Percentiles rank a stretch among this genome's conserved stretches.
phyloP scores from a whole-genome alignment of 2,329 filamentous ascomycete species.

The Harringtonia aguacate region DNA sequence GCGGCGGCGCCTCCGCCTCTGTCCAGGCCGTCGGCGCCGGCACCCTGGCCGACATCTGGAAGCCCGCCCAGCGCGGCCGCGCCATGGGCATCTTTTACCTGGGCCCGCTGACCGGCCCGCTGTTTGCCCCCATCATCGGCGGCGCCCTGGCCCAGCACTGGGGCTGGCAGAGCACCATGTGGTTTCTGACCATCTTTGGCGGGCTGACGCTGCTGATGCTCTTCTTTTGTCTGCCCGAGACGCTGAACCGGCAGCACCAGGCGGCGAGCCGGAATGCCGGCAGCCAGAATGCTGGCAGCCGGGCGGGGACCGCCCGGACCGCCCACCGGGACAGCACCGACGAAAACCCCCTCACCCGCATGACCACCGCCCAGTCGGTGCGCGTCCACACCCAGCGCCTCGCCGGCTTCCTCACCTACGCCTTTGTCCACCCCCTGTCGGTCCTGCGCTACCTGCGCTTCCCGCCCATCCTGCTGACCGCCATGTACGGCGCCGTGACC shows the following conservation, averaged over 20 bases:
- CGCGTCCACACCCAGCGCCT: constrained; percentile 43
- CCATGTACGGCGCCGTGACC: constrained; percentile 63
- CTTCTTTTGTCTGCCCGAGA: constrained; percentile 55
- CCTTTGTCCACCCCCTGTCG: constrained; percentile 61
- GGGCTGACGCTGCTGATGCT: constrained; percentile 44
- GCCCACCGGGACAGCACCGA: neutral
- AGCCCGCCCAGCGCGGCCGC: constrained; percentile 56
- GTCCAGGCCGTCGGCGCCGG: constrained; percentile 78
- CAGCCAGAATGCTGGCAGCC: too few species aligned
- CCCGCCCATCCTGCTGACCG: constrained; percentile 61
- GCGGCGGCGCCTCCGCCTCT: constrained; percentile 66
- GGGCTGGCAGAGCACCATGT: constrained; percentile 68
- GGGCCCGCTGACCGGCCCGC: constrained; percentile 63
- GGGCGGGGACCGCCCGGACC: too few species aligned
- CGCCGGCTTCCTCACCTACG: constrained; percentile 42
- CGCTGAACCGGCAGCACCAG: constrained; percentile 29
- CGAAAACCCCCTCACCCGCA: constrained; percentile 28
- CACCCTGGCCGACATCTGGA: constrained; percentile 75
- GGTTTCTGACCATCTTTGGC: constrained; percentile 66
- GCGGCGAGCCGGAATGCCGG: too few species aligned
- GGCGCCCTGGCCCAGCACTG: constrained; percentile 58
- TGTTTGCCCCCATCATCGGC: constrained; percentile 67
- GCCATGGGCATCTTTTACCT: constrained; percentile 83
- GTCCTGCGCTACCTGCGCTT: constrained; percentile 64
- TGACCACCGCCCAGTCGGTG: constrained; percentile 48